These are phyloP conservation scores for Ilyonectria robusta DNA, from an alignment of 2,329 filamentous ascomycete genomes.

Conservation along the genomic window DNA sequence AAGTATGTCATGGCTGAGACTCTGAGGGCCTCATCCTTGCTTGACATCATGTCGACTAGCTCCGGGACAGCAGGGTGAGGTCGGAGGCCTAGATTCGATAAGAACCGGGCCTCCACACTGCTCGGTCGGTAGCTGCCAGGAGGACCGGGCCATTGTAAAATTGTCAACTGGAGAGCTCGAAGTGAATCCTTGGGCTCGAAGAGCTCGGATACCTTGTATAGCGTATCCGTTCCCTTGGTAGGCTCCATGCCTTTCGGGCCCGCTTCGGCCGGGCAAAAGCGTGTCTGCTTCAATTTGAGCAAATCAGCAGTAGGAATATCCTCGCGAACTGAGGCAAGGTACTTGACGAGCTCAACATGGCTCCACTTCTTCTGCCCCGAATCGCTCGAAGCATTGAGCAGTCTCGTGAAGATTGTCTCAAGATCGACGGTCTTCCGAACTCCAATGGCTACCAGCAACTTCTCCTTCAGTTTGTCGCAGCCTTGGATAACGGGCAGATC, in stretches of 20 bases:
- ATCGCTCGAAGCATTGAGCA: slow-evolving; percentile 75
- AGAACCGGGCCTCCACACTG: slow-evolving; percentile 81
- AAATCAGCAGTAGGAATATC: slow-evolving; percentile 91
- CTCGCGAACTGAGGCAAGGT: slow-evolving; percentile 88
- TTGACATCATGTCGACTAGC: slow-evolving; percentile 83
- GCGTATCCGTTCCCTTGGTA: slow-evolving; percentile 63
- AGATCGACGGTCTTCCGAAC: slow-evolving; percentile 97
- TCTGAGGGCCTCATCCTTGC: slow-evolving; percentile 70
- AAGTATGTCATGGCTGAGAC: slow-evolving; percentile 85
- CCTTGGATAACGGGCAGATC: slow-evolving; percentile 87
- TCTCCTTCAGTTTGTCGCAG: slow-evolving; percentile 88
- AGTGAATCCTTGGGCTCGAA: slow-evolving; percentile 84
- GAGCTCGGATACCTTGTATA: slow-evolving; percentile 83
- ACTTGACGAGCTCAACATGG: slow-evolving; percentile 94
- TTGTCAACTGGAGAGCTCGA: slow-evolving; percentile 78
- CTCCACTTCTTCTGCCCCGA: slow-evolving; percentile 81
- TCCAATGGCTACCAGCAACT: slow-evolving; percentile 85
- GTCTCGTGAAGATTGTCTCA: slow-evolving; percentile 90
- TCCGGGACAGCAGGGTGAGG: slow-evolving; percentile 79
- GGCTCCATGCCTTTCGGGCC: slow-evolving; percentile 69
- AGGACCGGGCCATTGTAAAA: slow-evolving; percentile 85
- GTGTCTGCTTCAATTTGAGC: slow-evolving; percentile 80
- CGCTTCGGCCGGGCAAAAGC: slow-evolving; percentile 85
- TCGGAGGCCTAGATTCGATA: slow-evolving; percentile 80
- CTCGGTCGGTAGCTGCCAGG: slow-evolving; percentile 73